Percentiles rank a stretch among this genome's conserved stretches.
Conservation (phyloP, 2,329 filamentous ascomycete species). For the Colletotrichum sp. region DNA sequence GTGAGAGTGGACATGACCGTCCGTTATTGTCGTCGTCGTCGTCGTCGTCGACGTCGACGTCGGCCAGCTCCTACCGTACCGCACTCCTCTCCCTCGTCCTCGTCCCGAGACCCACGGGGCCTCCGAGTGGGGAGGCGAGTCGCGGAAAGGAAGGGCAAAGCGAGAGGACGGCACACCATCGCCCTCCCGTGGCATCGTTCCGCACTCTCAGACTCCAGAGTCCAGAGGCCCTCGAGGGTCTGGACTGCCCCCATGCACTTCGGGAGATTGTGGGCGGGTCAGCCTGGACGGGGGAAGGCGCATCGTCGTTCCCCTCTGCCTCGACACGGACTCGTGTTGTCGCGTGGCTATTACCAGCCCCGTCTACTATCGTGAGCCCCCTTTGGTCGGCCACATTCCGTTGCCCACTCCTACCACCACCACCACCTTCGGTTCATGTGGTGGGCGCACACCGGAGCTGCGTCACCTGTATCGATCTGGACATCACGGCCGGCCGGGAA, state of each 20-base stretch:
- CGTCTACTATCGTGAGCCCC: neutral
- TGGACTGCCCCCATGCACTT: neutral
- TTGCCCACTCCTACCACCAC: neutral
- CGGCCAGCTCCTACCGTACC: neutral
- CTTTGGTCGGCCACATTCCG: slow-evolving; percentile 10
- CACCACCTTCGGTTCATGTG: neutral
- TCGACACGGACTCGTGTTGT: neutral
- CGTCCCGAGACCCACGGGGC: neutral
- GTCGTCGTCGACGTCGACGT: neutral
- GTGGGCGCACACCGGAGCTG: neutral
- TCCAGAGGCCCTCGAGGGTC: neutral
- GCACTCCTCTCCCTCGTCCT: neutral
- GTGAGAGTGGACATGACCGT: neutral
- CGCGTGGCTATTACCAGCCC: neutral
- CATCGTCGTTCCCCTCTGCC: neutral
- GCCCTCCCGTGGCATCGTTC: neutral
- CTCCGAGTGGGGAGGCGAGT: slow-evolving; percentile 1
- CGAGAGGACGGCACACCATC: neutral
- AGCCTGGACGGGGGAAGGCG: neutral
- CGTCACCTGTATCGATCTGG: slow-evolving; percentile 10
- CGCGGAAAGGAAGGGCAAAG: slow-evolving; percentile 1
- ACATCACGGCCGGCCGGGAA: slow-evolving; percentile 5
- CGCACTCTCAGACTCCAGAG: neutral
- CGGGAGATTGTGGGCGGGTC: slow-evolving; percentile 17
- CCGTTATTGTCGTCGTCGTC: neutral